Percentiles rank a stretch among this genome's conserved stretches.
These are phyloP conservation scores for Mortierella sp. DNA, from an alignment of 371 early-diverging fungal species.

Conservation along the genomic window DNA sequence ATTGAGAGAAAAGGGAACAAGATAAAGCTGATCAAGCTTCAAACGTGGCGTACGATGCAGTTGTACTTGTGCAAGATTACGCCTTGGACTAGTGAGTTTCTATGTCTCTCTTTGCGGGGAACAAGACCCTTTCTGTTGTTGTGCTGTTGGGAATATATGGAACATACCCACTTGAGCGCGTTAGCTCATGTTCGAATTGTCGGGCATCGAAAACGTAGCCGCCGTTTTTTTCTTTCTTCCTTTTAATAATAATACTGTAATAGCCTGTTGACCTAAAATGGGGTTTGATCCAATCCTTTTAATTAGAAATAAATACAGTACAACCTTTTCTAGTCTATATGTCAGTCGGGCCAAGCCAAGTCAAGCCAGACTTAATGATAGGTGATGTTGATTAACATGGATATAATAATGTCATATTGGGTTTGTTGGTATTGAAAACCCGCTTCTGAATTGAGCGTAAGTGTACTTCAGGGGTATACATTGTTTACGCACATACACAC, in stretches of 20 bases:
- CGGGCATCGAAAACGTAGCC: conserved; percentile 4
- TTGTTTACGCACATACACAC: background rate
- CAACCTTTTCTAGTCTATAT: no score
- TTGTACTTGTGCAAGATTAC: conserved; percentile 11
- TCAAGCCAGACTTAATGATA: no score
- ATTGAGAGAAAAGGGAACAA: background rate
- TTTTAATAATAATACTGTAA: background rate
- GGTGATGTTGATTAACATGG: background rate
- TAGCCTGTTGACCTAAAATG: conserved; percentile 9
- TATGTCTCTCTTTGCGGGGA: background rate
- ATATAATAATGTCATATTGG: no score
- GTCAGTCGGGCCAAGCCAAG: no score
- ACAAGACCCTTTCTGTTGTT: background rate
- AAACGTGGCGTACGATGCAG: conserved; percentile 37
- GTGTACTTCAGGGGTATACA: background rate
- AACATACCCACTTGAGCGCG: no score
- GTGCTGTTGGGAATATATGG: background rate
- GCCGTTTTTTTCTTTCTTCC: conserved; percentile 2
- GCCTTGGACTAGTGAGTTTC: background rate
- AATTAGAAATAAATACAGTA: no score
- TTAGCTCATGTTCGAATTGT: background rate
- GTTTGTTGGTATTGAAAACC: background rate
- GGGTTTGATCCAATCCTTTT: conserved; percentile 5
- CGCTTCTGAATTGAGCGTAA: background rate
- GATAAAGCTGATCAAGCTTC: background rate